Conservation (phyloP, 495 filamentous ascomycete genomes). For the Xylaria venustula region DNA sequence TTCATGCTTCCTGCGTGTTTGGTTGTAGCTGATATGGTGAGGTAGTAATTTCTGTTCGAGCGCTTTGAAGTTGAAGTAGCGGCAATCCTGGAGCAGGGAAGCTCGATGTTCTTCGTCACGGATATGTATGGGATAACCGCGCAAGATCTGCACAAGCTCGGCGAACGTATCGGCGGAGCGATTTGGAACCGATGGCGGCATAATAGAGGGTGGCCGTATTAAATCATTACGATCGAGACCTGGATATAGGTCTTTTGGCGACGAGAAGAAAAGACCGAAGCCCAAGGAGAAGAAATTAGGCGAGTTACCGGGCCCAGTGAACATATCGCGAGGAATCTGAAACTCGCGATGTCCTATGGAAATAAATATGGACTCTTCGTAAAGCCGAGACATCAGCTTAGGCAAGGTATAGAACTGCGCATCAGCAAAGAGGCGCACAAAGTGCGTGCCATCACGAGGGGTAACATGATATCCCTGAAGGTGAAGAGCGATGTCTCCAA, state of each 20-base stretch:
- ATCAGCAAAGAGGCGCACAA: slow-evolving; percentile 90
- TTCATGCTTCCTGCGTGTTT: slow-evolving; percentile 63
- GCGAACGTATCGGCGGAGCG: slow-evolving; percentile 77
- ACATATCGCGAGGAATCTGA: slow-evolving; percentile 85
- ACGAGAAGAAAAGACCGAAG: slow-evolving; percentile 84
- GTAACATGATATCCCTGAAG: slow-evolving; percentile 89
- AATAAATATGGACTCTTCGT: slow-evolving; percentile 88
- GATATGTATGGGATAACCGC: slow-evolving; percentile 85
- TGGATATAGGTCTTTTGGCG: slow-evolving; percentile 78
- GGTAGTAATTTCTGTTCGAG: slow-evolving; percentile 86
- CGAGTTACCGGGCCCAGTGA: slow-evolving; percentile 78
- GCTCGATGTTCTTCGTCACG: slow-evolving; percentile 73
- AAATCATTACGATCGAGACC: slow-evolving; percentile 76
- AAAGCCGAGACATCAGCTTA: slow-evolving; percentile 88
- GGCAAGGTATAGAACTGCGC: slow-evolving; percentile 95
- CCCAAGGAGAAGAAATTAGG: slow-evolving; percentile 97
- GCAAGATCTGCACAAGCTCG: slow-evolving; percentile 78
- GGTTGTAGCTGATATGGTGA: slow-evolving; percentile 75
- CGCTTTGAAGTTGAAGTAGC: slow-evolving; percentile 90
- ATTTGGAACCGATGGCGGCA: slow-evolving; percentile 77
- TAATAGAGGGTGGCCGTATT: slow-evolving; percentile 85
- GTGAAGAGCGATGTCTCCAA: slow-evolving; percentile 85
- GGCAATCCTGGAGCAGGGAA: slow-evolving; percentile 79
- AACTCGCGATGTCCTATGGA: slow-evolving; percentile 83
- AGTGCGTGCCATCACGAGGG: slow-evolving; percentile 80